Conservation (phyloP, 176 grass and related monocot species). For the Puccinellia tenuiflora region DNA sequence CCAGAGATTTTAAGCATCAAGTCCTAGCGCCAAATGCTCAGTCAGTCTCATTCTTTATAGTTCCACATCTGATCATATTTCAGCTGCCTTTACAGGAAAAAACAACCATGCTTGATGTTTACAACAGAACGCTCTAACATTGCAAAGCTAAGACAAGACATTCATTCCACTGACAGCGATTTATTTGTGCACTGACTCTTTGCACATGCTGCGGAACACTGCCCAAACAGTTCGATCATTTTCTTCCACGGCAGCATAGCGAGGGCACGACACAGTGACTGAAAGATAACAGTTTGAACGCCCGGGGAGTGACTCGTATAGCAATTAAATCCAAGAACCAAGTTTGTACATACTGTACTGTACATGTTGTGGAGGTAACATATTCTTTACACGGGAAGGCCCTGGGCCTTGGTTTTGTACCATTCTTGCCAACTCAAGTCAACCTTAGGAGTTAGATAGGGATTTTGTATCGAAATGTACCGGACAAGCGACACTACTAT, state of each 20-base stretch:
- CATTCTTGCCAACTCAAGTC: conserved; percentile 18
- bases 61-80: conserved; percentile 36
- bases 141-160: conserved; percentile 7
- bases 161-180: conserved; percentile 39
- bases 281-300: conserved; percentile 13
- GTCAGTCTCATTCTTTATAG: not conserved
- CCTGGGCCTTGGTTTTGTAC: conserved; percentile 35
- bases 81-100: conserved; percentile 69
- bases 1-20: not conserved
- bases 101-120: conserved; percentile 55
- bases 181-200: conserved; percentile 25
- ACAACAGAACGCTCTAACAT: conserved; percentile 62
- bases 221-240: conserved; percentile 28
- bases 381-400: conserved; percentile 41
- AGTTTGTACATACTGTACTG: conserved; percentile 51
- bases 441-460: conserved; percentile 29
- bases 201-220: conserved; percentile 17
- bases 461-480: conserved; percentile 31
- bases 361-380: conserved; percentile 37
- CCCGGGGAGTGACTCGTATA: not conserved
- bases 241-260: conserved; percentile 1
- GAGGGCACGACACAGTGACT: conserved; percentile 14
- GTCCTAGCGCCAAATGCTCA: not conserved
- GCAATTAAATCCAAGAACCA: not conserved
- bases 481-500: not conserved